Evolutionary conservation across 805 yeast species (phyloP).

Genomic region (Candida germanica): DNA sequence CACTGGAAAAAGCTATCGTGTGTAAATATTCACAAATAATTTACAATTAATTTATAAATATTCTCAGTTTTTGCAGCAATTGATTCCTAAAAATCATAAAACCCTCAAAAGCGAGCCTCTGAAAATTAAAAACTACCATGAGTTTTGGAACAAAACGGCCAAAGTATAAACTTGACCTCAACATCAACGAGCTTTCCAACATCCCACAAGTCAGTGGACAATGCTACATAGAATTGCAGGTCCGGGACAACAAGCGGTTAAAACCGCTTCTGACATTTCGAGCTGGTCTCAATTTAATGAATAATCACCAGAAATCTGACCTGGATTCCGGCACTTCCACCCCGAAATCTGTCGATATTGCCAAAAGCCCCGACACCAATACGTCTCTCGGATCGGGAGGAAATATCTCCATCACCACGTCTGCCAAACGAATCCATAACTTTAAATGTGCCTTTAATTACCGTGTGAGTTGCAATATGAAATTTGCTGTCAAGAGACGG

Average conservation of each 20-base stretch:
- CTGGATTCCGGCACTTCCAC: not conserved
- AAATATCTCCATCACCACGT: conserved; percentile 28
- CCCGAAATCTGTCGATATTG: not conserved
- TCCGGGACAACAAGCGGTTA: conserved; percentile 45
- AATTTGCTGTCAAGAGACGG: conserved; percentile 38
- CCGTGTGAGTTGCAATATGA: conserved; percentile 33
- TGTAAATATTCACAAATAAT: no score
- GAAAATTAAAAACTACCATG: no score
- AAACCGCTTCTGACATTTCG: conserved; percentile 10
- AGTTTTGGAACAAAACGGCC: conserved; percentile 34
- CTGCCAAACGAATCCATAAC: conserved; percentile 32
- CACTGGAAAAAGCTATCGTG: no score
- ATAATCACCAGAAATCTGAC: not conserved
- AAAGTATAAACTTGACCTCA: conserved; percentile 57
- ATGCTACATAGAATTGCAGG: conserved; percentile 61
- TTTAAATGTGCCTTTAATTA: conserved; percentile 40
- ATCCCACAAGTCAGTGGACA: conserved; percentile 76
- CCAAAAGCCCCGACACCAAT: conserved; percentile 2
- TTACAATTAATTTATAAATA: no score
- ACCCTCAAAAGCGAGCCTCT: no score
- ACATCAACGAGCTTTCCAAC: conserved; percentile 70
- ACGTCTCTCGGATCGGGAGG: conserved; percentile 13
- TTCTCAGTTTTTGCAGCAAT: no score
- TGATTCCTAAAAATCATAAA: no score
- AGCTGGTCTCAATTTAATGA: conserved; percentile 14